Evolutionary conservation across 768 basidiomycete species (phyloP), one percentile per base, ranked within the genome.

Genomic region (Daedaleopsis sinensis): DNA sequence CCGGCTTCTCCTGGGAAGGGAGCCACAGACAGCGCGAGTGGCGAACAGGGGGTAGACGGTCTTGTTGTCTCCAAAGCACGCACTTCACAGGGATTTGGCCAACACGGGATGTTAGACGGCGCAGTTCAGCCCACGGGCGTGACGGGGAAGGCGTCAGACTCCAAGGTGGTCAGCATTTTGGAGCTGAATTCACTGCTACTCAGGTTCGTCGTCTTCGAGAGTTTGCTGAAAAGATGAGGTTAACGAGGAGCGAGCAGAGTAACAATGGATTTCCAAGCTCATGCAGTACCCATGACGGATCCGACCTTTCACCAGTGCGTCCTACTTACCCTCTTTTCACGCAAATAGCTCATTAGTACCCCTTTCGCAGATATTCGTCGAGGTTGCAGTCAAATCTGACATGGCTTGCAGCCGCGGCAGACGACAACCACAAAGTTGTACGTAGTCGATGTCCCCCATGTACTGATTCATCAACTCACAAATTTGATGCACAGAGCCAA

Each of bases 371-470:
- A 69, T 91, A 84, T 73, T 73, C 82, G 3, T 55, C 58, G 13
- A 84, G 90, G 51, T 73, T 93, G 43, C 88, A 91, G 67, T 81
- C 85, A 35, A 93, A 92, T 71, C 78, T 93, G 15, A 76, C 82
- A 1, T 91, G 86, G 86, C 73, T 91, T 64, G 88, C 88, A 49
- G 81, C 84, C 19, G 84, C 82, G n/a, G 86, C 84, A 44, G 89
- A 91, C 65, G 79, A 79, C 18, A 78, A 72, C 47, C 79, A 78
- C 52, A 78, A 77, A 68, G 77, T 74, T 42, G 85, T 86, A 75
- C 73, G 57, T 58, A 18, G 21, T 36, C 21, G 5, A n/a, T 48
- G 23, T 35, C 15, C 13, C 38, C 12, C 23, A 19, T 49, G n/a
- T 37, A n/a, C 12, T 60, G 49, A 72, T 55, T 69, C 55, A 21